Evolutionary conservation across 768 basidiomycete genomes (phyloP).

Genomic region (Lactifluus subvellereus): DNA sequence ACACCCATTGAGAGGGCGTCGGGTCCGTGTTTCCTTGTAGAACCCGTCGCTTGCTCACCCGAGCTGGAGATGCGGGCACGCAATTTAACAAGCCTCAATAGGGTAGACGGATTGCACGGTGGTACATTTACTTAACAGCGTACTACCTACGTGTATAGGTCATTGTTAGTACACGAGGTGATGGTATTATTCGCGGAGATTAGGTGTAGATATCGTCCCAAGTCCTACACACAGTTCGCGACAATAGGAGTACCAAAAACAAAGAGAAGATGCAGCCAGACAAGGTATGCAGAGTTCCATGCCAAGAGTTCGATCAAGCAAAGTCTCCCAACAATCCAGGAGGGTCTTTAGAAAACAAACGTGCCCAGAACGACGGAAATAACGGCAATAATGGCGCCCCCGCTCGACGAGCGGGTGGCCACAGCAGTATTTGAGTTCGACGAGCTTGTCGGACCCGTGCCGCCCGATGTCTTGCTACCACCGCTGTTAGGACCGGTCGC

Average conservation of each 20-base stretch:
- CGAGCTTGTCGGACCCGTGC: not conserved
- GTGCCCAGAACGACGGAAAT: not conserved
- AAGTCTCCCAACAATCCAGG: not conserved
- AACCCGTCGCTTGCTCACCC: no score
- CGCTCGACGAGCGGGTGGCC: not conserved
- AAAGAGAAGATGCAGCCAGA: not conserved
- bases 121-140: not conserved
- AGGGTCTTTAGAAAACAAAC: constrained; percentile 3
- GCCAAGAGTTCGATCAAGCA: not conserved
- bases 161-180: not conserved
- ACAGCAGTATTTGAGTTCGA: constrained; percentile 1
- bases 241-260: not conserved
- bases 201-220: not conserved
- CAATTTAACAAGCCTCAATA: no score
- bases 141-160: not conserved
- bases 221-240: not conserved
- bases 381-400: not conserved
- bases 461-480: not conserved
- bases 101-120: no score
- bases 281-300: not conserved
- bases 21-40: no score
- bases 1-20: no score
- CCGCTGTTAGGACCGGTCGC: not conserved
- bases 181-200: not conserved
- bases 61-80: no score